Evolutionary conservation across 805 yeast species (phyloP).

Genomic region (Yarrowia sp.): DNA sequence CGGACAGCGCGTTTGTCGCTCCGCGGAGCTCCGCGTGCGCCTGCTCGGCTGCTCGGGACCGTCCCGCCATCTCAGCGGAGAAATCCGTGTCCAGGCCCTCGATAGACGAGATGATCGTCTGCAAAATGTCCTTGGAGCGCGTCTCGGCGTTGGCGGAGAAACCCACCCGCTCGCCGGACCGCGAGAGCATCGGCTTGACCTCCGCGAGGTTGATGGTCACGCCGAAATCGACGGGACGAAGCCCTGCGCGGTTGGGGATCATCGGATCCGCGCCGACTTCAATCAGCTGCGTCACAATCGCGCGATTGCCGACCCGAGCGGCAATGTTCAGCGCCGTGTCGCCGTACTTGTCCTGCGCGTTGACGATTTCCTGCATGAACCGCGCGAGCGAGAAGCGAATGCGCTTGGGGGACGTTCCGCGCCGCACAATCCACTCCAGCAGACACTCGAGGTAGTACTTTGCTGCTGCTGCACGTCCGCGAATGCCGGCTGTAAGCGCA

Average conservation of each 20-base stretch:
- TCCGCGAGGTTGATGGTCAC: slow-evolving; percentile 40
- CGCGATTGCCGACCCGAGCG: slow-evolving; percentile 79
- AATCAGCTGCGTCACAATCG: slow-evolving; percentile 73
- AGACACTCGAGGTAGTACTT: slow-evolving; percentile 70
- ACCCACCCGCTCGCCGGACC: slow-evolving; percentile 12
- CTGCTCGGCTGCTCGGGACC: slow-evolving; percentile 51
- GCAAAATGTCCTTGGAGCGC: slow-evolving; percentile 46
- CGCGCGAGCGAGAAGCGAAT: slow-evolving; percentile 39
- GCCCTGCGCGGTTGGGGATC: slow-evolving; percentile 78
- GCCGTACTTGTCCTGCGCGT: slow-evolving; percentile 89
- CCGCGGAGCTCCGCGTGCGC: slow-evolving; percentile 57
- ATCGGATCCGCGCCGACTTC: slow-evolving; percentile 85
- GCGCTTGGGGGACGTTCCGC: slow-evolving; percentile 40
- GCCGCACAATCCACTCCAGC: slow-evolving; percentile 72
- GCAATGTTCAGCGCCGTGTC: slow-evolving; percentile 94
- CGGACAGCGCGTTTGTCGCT: slow-evolving; percentile 52
- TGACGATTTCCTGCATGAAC: slow-evolving; percentile 69
- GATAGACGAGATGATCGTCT: slow-evolving; percentile 52
- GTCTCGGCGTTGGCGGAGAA: slow-evolving; percentile 27
- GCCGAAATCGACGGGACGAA: slow-evolving; percentile 85
- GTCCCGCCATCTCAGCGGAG: slow-evolving; percentile 53
- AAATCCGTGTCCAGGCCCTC: slow-evolving; percentile 56
- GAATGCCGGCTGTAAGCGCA: slow-evolving; percentile 72
- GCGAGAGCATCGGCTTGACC: slow-evolving; percentile 16
- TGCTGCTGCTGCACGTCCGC: slow-evolving; percentile 68